These are phyloP conservation scores for Aspergillus nidulans DNA, from an alignment of 495 filamentous ascomycete species.

Conservation along the genomic window DNA sequence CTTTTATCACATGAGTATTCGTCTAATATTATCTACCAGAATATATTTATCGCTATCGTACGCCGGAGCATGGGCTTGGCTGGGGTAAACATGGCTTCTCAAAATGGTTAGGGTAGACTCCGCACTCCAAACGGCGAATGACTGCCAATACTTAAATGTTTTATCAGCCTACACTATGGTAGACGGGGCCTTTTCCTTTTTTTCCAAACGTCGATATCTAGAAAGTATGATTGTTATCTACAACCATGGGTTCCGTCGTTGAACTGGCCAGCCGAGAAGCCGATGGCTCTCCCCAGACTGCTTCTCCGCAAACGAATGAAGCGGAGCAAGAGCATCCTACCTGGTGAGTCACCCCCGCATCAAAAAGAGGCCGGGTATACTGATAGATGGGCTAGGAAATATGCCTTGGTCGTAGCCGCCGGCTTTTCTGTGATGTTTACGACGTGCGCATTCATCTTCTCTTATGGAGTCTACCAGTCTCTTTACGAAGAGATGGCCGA, in stretches of 20 bases:
- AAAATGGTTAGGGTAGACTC: too few species aligned
- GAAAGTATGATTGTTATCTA: neutral
- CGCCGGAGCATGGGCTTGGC: too few species aligned
- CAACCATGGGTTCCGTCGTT: neutral
- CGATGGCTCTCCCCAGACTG: neutral
- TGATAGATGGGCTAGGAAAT: slow-evolving; percentile 4
- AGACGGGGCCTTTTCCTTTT: neutral
- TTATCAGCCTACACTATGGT: too few species aligned
- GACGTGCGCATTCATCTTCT: slow-evolving; percentile 40
- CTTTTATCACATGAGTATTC: too few species aligned
- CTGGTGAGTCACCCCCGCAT: neutral
- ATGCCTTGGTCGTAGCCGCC: slow-evolving; percentile 25
- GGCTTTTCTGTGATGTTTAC: slow-evolving; percentile 39
- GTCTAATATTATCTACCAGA: too few species aligned
- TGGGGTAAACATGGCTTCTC: too few species aligned
- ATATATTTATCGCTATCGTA: too few species aligned
- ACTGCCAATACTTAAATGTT: too few species aligned
- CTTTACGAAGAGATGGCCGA: slow-evolving; percentile 39
- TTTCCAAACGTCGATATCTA: neutral
- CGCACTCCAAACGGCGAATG: too few species aligned
- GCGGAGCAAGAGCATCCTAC: neutral
- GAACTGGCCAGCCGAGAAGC: neutral
- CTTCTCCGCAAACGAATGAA: neutral
- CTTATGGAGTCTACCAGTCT: slow-evolving; percentile 44
- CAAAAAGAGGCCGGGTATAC: neutral